Base-by-base conservation (phyloP, 2,329 filamentous ascomycete species). In the Paraphoma sp. region DNA sequence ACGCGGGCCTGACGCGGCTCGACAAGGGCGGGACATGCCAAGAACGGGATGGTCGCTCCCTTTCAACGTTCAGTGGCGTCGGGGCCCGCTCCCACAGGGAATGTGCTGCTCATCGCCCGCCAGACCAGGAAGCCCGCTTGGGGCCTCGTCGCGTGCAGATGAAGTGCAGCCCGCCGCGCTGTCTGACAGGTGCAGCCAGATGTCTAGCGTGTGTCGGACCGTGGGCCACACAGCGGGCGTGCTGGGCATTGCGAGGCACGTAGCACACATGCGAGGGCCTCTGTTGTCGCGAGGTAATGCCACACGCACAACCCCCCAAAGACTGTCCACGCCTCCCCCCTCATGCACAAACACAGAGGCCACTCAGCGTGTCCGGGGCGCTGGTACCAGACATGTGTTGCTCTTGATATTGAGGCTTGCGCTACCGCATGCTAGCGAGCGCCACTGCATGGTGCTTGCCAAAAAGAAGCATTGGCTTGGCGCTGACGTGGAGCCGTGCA, bases 1-100 rank as follows among this genome's bases (percentile, higher is more conserved):
- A 62, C 61, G 61, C 59, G 56, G 40, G 42, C 51, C 55, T 55
- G 49, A 54, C 57, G 55, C 55, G 58, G 48, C 60, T 57, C 45
- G 30, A 52, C 50, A 51, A 40, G 40, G 40, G 54, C 41, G 45
- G 54, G 30, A 53, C 17, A 47, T 40, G 53, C 57, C 50, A 58
- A 58, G 53, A 33, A 40, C 30, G 51, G 53, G 40, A 43, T 50
- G 51, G 46, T 53, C 48, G 52, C 52, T 54, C 54, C 50, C 45
- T 50, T 49, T 29, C 38, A 52, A 42, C 36, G 43, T 48, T 46
- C 46, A 43, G 47, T 54, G 53, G 59, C 53, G 50, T 46, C 42
- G n/a, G 16, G 44, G 48, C 29, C 38, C 8, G 16, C 45, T 18
- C 14, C 18, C 43, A 11, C 48, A 48, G 51, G 56, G 45, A 51